Evolutionary conservation across 129 eudicot genomes (phyloP), one percentile per base, ranked within the genome.

Genomic region (Solidago caesia): DNA sequence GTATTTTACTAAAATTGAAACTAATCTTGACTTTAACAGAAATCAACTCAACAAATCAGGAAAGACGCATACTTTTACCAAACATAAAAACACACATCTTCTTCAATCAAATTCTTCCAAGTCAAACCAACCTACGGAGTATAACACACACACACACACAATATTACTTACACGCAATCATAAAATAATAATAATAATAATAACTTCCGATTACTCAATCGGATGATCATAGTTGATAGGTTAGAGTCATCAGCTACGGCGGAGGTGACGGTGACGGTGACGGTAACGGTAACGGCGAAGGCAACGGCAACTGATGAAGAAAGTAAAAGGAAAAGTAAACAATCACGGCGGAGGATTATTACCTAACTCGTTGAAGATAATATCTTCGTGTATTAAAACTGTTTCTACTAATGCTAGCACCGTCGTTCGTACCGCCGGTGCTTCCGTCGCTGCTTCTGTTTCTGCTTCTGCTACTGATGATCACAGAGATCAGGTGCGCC

Each of bases 401-500:
- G 96, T 90, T 43, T 87, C 93, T 25, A 80, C 89, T 46, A 86
- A 86, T 80, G 96, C 96, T 69, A 86, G 89, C 83, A 86, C 87
- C 67, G 91, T 84, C 67, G 96, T 87, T 15, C 87, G 91, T 45
- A 85, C 89, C 70, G 92, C 88, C 72, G 88, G 85, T 47, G 87
- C 89, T 61, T 71, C 96, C 39, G 85, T 85, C 13, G 85, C 95
- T 25, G 85, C 90, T 33, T 83, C 90, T 60, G 78, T 86, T 84
- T 75, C 91, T 15, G 71, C 84, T 6, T 66, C 84, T 6, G 61
- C 84, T 58, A 80, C 71, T 27, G 91, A 90, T 75, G 96, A 87
- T 73, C 96, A 73, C 44, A 77, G 83, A 78, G 90, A 86, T 66
- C 90, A 86, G 85, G 90, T 86, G 11, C 26, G 66, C 46, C 57